Conservation (phyloP, 208 protist genomes). For the Crithidia thermophila region DNA sequence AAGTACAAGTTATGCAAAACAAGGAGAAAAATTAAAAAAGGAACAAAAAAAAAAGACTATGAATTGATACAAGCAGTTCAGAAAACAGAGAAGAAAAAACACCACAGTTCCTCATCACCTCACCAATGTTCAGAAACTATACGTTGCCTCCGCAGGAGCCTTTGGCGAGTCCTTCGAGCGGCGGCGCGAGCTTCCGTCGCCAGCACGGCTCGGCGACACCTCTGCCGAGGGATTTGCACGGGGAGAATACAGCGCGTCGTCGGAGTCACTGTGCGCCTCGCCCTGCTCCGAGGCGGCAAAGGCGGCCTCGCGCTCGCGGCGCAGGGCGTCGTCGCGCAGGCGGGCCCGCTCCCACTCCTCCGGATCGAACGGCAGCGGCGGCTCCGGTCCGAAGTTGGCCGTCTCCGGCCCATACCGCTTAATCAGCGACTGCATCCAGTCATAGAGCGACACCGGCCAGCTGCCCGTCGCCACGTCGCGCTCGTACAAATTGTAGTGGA, state of each 20-base stretch:
- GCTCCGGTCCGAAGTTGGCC: conserved; percentile 37
- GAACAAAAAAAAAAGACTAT: too few species aligned
- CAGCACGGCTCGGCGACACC: neutral
- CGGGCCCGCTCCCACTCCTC: conserved; percentile 33
- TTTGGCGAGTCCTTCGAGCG: conserved; percentile 17
- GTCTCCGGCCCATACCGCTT: conserved; percentile 52
- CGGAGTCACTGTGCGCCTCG: neutral
- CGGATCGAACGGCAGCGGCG: conserved; percentile 53
- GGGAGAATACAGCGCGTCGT: neutral
- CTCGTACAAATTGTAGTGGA: conserved; percentile 84
- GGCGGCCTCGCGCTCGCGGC: conserved; percentile 19
- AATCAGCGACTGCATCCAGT: conserved; percentile 64
- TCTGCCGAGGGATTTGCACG: neutral
- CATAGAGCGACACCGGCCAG: conserved; percentile 63
- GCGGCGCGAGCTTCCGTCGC: neutral
- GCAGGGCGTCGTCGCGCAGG: conserved; percentile 17
- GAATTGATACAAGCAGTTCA: too few species aligned
- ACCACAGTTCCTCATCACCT: too few species aligned
- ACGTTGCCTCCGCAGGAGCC: conserved; percentile 6
- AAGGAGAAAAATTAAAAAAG: too few species aligned
- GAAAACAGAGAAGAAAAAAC: too few species aligned
- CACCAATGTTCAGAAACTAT: conserved; percentile 22
- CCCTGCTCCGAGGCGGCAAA: conserved; percentile 16
- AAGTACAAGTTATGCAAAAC: too few species aligned
- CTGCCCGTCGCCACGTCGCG: conserved; percentile 64